A percentile compares a stretch with the other conserved stretches of the same genome.
Conservation (phyloP, 1,284 basidiomycete genomes). For the Mycena sp. region DNA sequence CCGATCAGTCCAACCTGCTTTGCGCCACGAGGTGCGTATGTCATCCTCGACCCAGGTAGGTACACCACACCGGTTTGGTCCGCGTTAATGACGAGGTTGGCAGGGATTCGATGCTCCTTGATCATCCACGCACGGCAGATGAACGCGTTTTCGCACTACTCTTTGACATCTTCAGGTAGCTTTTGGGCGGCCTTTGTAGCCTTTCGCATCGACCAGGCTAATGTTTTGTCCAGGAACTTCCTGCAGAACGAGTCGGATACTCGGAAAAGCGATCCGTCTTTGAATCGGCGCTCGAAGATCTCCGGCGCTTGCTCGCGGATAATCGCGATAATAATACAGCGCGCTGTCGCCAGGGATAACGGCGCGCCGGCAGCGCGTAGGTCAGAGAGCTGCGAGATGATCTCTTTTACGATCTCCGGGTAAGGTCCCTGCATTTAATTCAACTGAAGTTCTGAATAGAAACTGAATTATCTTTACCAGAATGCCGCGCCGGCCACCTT, state of each 20-base stretch:
- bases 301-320: slow-evolving; percentile 27
- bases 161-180: slow-evolving; percentile 31
- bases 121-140: slow-evolving; percentile 34
- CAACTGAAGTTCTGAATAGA: neutral
- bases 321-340: slow-evolving; percentile 36
- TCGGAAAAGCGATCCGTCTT: slow-evolving; percentile 36
- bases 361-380: slow-evolving; percentile 10
- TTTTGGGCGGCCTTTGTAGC: slow-evolving; percentile 41
- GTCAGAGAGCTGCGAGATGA: neutral
- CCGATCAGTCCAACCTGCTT: slow-evolving; percentile 43
- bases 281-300: slow-evolving; percentile 31
- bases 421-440: neutral
- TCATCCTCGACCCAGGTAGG: slow-evolving; percentile 28
- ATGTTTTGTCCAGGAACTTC: slow-evolving; percentile 28
- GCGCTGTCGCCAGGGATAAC: slow-evolving; percentile 33
- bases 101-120: slow-evolving; percentile 32
- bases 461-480: neutral
- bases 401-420: neutral
- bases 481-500: slow-evolving; percentile 13
- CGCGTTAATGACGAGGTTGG: slow-evolving; percentile 37
- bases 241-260: slow-evolving; percentile 38
- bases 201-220: slow-evolving; percentile 35
- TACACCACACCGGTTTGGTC: slow-evolving; percentile 38
- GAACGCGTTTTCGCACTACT: slow-evolving; percentile 23
- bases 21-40: slow-evolving; percentile 35